Conservation (phyloP, 306 rosid species). For the Dryas drummondii region DNA sequence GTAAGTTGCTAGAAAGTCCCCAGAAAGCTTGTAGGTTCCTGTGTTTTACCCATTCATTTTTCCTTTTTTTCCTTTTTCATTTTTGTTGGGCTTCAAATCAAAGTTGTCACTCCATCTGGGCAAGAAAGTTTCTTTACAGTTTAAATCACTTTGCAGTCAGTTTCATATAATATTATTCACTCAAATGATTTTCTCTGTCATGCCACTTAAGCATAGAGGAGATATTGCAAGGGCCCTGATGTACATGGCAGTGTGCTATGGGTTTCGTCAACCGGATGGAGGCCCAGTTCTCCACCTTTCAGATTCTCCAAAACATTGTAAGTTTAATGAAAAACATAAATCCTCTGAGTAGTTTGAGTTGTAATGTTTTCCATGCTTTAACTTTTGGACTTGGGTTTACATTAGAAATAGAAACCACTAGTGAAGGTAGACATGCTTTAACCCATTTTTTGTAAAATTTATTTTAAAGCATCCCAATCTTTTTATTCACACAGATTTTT, state of each 20-base stretch:
- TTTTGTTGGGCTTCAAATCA: background rate
- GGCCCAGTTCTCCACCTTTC: slow-evolving; percentile 58
- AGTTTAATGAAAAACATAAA: background rate
- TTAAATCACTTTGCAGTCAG: background rate
- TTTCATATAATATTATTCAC: background rate
- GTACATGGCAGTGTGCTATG: slow-evolving; percentile 76
- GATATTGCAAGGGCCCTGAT: slow-evolving; percentile 75
- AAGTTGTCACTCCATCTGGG: background rate
- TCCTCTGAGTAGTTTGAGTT: background rate
- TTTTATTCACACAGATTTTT: too few relatives aligned
- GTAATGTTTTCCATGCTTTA: background rate
- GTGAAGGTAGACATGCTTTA: background rate
- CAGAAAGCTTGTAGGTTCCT: too few relatives aligned
- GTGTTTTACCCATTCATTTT: too few relatives aligned
- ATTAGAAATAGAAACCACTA: background rate
- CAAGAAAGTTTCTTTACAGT: background rate
- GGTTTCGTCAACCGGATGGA: slow-evolving; percentile 48
- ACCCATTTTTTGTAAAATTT: background rate
- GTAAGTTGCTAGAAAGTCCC: too few relatives aligned
- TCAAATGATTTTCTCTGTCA: background rate
- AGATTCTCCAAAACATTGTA: slow-evolving; percentile 59
- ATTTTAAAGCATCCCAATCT: background rate
- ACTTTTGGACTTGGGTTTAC: background rate
- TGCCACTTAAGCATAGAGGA: slow-evolving; percentile 61
- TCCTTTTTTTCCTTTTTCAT: background rate